Evolutionary conservation across 2,329 filamentous ascomycete genomes (phyloP), one percentile per base, ranked within the genome.

Genomic region (Botryotinia calthae): DNA sequence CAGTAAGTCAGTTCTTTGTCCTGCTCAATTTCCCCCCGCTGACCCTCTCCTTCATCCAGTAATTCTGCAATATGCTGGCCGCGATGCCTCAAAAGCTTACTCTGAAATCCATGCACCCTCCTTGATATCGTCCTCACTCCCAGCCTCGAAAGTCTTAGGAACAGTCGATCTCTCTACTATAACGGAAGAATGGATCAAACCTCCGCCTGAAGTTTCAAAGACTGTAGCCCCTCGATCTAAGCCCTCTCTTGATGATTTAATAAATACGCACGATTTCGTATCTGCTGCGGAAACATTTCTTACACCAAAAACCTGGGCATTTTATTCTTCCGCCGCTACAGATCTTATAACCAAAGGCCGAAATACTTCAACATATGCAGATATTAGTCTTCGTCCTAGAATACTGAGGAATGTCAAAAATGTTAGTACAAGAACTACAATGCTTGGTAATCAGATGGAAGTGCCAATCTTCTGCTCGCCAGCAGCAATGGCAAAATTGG

Each of bases 241-340:
- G 73, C 77, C 80, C 10, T 84, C 86, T 3, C 81, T 90, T 20
- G 81, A 85, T n/a, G 85, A 83, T 18, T 78, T 90, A 37, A 87
- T 90, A 78, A 89, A 84, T 76, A 82, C 86, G 10, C 83, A 89
- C 74, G 90, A 92, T 81, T 91, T 91, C 78, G 85, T 88, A 69
- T 73, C 82, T 18, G 87, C 86, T 0, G 89, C 90, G 6, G 84
- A 85, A 25, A 82, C 83, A 40, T 86, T 85, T 9, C 84, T 90
- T 65, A 84, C 85, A 14, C 84, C 86, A 34, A 92, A 92, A 78
- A 87, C 89, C n/a, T 91, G 88, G 88, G 90, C 90, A 0, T 92
- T 91, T 78, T 87, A 90, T 78, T 90, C 88, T 31, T 90, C 88
- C 14, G 90, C 89, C 2, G 87, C 90, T 18, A 91, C 89, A 9